Conservation (phyloP, 108 stramenopile species). For the Pseudonitzschia pungens region DNA sequence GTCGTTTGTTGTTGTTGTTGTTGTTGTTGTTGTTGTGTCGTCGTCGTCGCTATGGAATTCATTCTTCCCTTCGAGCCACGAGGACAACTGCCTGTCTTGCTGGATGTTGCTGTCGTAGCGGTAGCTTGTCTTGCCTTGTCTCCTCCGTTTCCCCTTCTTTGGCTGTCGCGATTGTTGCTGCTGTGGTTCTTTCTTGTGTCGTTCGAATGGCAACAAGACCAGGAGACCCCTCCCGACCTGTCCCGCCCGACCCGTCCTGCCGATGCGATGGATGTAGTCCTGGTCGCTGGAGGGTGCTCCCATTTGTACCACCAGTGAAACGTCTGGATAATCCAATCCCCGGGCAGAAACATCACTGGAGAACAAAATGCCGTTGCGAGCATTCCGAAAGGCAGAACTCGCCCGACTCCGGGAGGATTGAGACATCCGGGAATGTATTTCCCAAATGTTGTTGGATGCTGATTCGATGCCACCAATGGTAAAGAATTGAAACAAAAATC, state of each 20-base stretch:
- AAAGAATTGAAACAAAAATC: slow-evolving; percentile 80
- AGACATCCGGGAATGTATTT: slow-evolving; percentile 86
- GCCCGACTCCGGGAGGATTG: slow-evolving; percentile 77
- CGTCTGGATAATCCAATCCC: slow-evolving; percentile 80
- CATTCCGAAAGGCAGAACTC: slow-evolving; percentile 58
- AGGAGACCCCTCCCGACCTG: slow-evolving; percentile 55
- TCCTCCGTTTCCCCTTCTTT: background rate
- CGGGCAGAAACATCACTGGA: slow-evolving; percentile 90
- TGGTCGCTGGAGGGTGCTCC: slow-evolving; percentile 70
- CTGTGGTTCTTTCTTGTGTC: slow-evolving; percentile 7
- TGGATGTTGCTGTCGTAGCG: background rate
- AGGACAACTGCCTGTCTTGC: slow-evolving; percentile 12
- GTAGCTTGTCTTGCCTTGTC: slow-evolving; percentile 5
- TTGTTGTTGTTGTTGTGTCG: too few species aligned
- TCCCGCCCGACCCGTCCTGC: slow-evolving; percentile 92
- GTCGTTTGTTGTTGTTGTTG: too few species aligned
- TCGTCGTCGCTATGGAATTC: background rate
- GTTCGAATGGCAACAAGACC: slow-evolving; percentile 55
- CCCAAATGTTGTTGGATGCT: slow-evolving; percentile 36
- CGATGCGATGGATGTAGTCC: slow-evolving; percentile 92
- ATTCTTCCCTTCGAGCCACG: background rate
- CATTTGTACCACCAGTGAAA: slow-evolving; percentile 72
- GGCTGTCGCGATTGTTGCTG: too few species aligned
- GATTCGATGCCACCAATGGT: slow-evolving; percentile 31
- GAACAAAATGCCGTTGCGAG: slow-evolving; percentile 59